Evolutionary conservation across 2,329 filamentous ascomycete genomes (phyloP), one percentile per base, ranked within the genome.

Genomic region (Penicillium occitanis): DNA sequence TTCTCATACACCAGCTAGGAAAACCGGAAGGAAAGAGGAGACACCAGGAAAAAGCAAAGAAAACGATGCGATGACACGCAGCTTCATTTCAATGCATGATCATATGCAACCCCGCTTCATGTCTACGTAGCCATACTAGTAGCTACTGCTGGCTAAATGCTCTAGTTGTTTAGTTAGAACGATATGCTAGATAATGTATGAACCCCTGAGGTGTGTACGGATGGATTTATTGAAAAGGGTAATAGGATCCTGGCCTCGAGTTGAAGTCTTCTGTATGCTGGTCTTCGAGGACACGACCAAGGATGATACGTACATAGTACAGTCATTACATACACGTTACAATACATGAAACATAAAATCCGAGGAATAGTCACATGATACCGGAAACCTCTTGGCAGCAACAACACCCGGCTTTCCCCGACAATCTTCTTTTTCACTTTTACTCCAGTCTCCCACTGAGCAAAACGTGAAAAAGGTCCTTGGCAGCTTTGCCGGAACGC

Each of bases 381-480:
- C 33, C 53, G 53, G 53, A 57, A 57, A 37, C 53, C n/a, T 57
- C 53, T 57, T 57, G 53, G 53, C 53, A 57, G 33, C 2, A 25
- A 37, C 33, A 4, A 14, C n/a, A 22, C n/a, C 53, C 53, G 53
- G 8, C 2, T 57, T 57, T 22, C 33, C 19, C 53, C 53, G 53
- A 40, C 33, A 40, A 2, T 25, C 11, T 10, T 35, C 2, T 22
- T 57, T 33, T 53, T 53, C n/a, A 25, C 50, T 33, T 33, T 51
- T 28, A 50, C 30, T 30, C 30, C 28, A 30, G 28, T 30, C 28
- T 25, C 25, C 25, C 35, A 37, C 8, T 11, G 33, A 35, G 33
- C 33, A 25, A 14, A 28, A 6, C 14, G 3, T 17, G 14, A 25
- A 13, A 37, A 57, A 14, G 1, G 1, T 19, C 10, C 51, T 57